Percentiles rank a stretch among this genome's conserved stretches.
Evolutionary conservation across 1,284 basidiomycete species (phyloP).

Genomic region (Pseudozyma sp.): DNA sequence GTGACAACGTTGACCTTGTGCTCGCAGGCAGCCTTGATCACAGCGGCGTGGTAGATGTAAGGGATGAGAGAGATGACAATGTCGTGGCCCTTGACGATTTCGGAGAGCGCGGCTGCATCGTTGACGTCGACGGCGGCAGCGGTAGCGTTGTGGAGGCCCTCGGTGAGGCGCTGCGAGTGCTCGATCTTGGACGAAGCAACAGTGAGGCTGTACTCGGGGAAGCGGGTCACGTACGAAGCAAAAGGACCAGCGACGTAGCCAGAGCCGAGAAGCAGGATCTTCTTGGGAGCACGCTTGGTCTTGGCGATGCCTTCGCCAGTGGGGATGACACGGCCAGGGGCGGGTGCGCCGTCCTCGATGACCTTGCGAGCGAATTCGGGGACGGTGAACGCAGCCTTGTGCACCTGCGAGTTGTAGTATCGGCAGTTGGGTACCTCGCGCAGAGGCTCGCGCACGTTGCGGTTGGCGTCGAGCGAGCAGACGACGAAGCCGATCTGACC

Average conservation of each 20-base stretch:
- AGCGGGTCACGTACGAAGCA: constrained; percentile 89
- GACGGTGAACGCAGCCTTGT: constrained; percentile 85
- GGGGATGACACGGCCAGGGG: constrained; percentile 63
- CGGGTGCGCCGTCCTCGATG: constrained; percentile 66
- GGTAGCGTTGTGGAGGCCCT: constrained; percentile 76
- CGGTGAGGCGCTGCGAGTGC: constrained; percentile 78
- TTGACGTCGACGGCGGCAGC: constrained; percentile 87
- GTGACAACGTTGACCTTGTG: constrained; percentile 95
- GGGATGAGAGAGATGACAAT: constrained; percentile 97
- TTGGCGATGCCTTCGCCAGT: constrained; percentile 72
- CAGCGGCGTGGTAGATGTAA: constrained; percentile 88
- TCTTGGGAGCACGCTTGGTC: constrained; percentile 72
- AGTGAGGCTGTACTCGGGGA: constrained; percentile 85
- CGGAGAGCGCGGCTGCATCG: constrained; percentile 79
- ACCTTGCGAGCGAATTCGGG: constrained; percentile 85
- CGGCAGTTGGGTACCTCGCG: constrained; percentile 73
- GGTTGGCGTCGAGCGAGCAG: constrained; percentile 77
- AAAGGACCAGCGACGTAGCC: constrained; percentile 94
- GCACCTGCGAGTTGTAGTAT: constrained; percentile 89
- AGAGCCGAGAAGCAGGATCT: constrained; percentile 90
- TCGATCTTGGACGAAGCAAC: constrained; percentile 71
- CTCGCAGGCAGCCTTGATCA: constrained; percentile 96
- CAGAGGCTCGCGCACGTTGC: constrained; percentile 72
- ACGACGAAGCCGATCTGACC: constrained; percentile 97
- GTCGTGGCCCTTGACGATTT: constrained; percentile 85